These are phyloP conservation scores for Pisolithus microcarpus DNA, from an alignment of 768 basidiomycete species.

Conservation along the genomic window DNA sequence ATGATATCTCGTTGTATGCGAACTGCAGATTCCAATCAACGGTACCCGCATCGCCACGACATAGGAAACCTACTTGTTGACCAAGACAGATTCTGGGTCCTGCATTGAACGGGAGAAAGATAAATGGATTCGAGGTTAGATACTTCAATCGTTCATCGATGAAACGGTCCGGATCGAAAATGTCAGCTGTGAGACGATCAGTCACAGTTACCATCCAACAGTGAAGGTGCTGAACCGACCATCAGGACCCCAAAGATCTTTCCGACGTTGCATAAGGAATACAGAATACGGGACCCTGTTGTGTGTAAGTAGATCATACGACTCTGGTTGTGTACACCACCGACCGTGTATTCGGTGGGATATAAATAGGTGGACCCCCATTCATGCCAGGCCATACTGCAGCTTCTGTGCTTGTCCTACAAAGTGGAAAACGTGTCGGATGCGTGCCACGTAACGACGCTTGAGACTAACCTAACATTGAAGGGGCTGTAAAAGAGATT, in stretches of 20 bases:
- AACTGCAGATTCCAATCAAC: conserved; percentile 33
- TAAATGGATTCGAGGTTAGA: conserved; percentile 47
- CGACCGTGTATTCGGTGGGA: conserved; percentile 27
- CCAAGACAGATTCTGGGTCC: conserved; percentile 34
- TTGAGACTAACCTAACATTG: conserved; percentile 15
- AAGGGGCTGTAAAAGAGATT: conserved; percentile 14
- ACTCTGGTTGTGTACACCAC: background rate
- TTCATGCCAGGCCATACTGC: conserved; percentile 18
- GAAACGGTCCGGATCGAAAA: conserved; percentile 65
- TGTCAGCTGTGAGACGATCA: conserved; percentile 33
- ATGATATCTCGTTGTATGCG: conserved; percentile 60
- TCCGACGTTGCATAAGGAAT: conserved; percentile 52
- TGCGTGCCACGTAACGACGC: background rate
- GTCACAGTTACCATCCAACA: background rate
- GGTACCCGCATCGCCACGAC: background rate
- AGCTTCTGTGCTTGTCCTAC: conserved; percentile 19
- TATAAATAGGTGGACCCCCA: conserved; percentile 13
- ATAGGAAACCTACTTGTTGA: conserved; percentile 24
- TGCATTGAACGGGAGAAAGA: conserved; percentile 38
- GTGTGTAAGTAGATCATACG: background rate
- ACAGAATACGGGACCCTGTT: conserved; percentile 40
- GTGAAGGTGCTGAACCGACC: conserved; percentile 27
- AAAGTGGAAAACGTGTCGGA: background rate
- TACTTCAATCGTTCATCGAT: conserved; percentile 56
- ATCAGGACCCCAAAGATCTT: conserved; percentile 62